Conservation (phyloP, 75 land plant genomes). For the Cryptomeria japonica region DNA sequence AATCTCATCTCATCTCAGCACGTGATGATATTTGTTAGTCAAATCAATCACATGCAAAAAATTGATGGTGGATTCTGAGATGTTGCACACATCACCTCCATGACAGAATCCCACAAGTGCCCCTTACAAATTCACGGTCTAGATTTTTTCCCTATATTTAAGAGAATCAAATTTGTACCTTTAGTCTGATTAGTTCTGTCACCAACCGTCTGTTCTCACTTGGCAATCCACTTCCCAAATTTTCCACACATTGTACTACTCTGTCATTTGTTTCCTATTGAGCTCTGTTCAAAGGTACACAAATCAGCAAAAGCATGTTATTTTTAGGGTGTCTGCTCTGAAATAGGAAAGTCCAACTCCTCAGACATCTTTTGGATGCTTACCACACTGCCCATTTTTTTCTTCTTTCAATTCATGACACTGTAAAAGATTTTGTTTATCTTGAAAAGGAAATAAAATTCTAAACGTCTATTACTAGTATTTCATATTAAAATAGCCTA, state of each 20-base stretch:
- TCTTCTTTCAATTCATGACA: neutral
- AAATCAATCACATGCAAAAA: slow-evolving; percentile 4
- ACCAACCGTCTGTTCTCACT: neutral
- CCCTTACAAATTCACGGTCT: neutral
- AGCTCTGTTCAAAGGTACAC: neutral
- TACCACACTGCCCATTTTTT: neutral
- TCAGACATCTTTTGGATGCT: neutral
- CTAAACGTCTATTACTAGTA: too few species aligned
- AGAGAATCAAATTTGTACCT: neutral
- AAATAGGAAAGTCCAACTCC: neutral
- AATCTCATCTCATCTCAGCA: neutral
- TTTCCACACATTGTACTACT: neutral
- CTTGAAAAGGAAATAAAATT: neutral
- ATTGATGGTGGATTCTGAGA: neutral
- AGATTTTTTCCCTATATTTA: neutral
- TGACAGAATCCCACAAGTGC: neutral
- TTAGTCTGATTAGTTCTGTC: neutral
- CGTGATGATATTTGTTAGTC: slow-evolving; percentile 1
- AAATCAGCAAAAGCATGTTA: neutral
- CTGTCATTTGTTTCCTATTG: neutral
- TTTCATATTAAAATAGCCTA: too few species aligned
- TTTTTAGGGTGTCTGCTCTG: neutral
- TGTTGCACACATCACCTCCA: neutral
- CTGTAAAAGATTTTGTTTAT: neutral
- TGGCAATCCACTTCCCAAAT: neutral